Percentiles rank a stretch among this genome's conserved stretches.
These are phyloP conservation scores for Saccharomycopsis hybrid DNA, from an alignment of 1,139 yeast genomes.

Conservation along the genomic window DNA sequence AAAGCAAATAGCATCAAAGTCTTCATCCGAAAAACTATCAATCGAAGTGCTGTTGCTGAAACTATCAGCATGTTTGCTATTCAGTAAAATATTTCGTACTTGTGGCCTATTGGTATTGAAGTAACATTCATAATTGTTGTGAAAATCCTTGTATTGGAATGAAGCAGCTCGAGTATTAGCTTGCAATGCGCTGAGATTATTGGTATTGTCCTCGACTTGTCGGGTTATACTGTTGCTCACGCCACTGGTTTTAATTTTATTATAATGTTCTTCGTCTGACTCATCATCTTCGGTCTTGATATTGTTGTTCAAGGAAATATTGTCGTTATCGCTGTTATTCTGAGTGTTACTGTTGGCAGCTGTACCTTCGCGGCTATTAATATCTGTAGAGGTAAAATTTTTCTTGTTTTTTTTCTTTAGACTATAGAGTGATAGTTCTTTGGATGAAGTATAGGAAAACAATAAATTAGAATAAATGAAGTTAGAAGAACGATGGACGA, in stretches of 20 bases:
- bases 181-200: neutral
- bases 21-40: conserved; percentile 7
- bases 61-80: neutral
- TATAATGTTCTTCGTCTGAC: too few species aligned
- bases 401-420: too few species aligned
- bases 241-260: too few species aligned
- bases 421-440: neutral
- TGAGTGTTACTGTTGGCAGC: neutral
- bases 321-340: too few species aligned
- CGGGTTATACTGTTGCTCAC: too few species aligned
- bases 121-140: conserved; percentile 6
- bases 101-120: conserved; percentile 4
- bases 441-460: conserved; percentile 7
- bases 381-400: too few species aligned
- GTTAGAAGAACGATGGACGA: conserved; percentile 11
- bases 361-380: too few species aligned
- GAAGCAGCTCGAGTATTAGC: neutral
- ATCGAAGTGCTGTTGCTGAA: conserved; percentile 7
- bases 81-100: conserved; percentile 5
- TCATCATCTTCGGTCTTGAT: too few species aligned
- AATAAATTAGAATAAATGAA: conserved; percentile 18
- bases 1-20: conserved; percentile 17
- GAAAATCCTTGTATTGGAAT: conserved; percentile 1
- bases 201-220: too few species aligned
- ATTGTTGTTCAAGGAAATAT: too few species aligned